A percentile compares a stretch with the other conserved stretches of the same genome.
These are phyloP conservation scores for Microstegium vimineum DNA, from an alignment of 176 grass and related monocot species.

Conservation along the genomic window DNA sequence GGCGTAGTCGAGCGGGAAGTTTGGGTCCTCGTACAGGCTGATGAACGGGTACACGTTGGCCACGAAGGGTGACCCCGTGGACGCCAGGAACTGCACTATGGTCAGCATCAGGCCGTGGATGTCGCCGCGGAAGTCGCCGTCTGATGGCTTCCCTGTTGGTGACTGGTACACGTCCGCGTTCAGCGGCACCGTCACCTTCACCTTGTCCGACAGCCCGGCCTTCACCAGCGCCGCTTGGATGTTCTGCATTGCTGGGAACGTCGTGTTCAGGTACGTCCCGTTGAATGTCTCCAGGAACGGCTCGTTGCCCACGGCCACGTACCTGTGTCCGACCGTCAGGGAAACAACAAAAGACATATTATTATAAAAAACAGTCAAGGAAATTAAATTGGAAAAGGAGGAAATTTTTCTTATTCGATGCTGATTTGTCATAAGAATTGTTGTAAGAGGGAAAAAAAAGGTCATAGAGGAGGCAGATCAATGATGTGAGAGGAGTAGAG, in stretches of 20 bases:
- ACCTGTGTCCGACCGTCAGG: too few species aligned
- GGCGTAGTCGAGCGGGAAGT: slow-evolving; percentile 86
- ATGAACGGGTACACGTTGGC: slow-evolving; percentile 93
- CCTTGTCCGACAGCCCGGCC: slow-evolving; percentile 51
- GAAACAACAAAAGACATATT: too few species aligned
- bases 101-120: slow-evolving; percentile 66
- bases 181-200: slow-evolving; percentile 75
- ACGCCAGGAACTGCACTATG: slow-evolving; percentile 59
- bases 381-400: neutral
- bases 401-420: neutral
- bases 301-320: slow-evolving; percentile 78
- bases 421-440: neutral
- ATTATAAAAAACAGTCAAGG: neutral
- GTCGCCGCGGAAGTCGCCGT: slow-evolving; percentile 70
- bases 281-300: slow-evolving; percentile 77
- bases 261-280: slow-evolving; percentile 65
- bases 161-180: slow-evolving; percentile 86
- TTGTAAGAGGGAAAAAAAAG: neutral
- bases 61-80: slow-evolving; percentile 59
- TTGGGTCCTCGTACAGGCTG: slow-evolving; percentile 61
- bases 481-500: neutral
- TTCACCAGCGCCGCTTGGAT: slow-evolving; percentile 65
- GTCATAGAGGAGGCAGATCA: neutral
- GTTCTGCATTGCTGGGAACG: slow-evolving; percentile 81
- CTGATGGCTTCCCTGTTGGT: slow-evolving; percentile 48